Evolutionary conservation across 805 yeast species (phyloP).

Genomic region (Cyberlindnera nakhonratchasimensis): DNA sequence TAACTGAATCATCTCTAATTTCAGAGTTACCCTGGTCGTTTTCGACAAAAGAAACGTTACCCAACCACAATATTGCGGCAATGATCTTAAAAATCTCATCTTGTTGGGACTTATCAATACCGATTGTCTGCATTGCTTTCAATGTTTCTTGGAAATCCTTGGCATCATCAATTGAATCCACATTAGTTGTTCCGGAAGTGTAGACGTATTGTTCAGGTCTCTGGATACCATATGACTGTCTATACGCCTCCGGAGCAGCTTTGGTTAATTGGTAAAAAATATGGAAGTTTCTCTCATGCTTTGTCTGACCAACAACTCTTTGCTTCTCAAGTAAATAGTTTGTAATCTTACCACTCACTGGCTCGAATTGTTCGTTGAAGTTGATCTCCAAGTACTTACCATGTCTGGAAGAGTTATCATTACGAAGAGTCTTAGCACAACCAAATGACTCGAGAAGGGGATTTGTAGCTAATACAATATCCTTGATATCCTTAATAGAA

Average conservation of each 20-base stretch:
- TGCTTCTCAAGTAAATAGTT: constrained; percentile 92
- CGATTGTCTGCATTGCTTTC: constrained; percentile 84
- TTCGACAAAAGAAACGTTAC: constrained; percentile 83
- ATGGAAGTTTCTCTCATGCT: constrained; percentile 93
- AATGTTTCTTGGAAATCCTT: constrained; percentile 78
- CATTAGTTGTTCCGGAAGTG: constrained; percentile 84
- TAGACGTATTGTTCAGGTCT: constrained; percentile 90
- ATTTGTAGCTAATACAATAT: constrained; percentile 96
- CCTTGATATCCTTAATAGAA: constrained; percentile 84
- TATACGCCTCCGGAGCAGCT: constrained; percentile 79
- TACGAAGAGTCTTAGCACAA: constrained; percentile 88
- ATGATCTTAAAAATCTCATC: constrained; percentile 84
- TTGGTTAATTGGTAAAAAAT: constrained; percentile 95
- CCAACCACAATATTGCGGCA: constrained; percentile 89
- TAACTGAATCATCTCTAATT: constrained; percentile 83
- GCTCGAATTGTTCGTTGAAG: constrained; percentile 79
- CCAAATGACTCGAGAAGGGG: constrained; percentile 90
- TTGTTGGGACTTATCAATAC: constrained; percentile 77
- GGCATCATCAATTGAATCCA: constrained; percentile 80
- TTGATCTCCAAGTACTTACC: constrained; percentile 91
- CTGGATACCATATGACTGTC: constrained; percentile 85
- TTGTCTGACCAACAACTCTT: constrained; percentile 93
- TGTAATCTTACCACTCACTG: constrained; percentile 93
- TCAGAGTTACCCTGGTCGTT: constrained; percentile 83
- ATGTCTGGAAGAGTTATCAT: constrained; percentile 86